Evolutionary conservation across 2,329 filamentous ascomycete genomes (phyloP).

Genomic region (Aspergillus intermedius): DNA sequence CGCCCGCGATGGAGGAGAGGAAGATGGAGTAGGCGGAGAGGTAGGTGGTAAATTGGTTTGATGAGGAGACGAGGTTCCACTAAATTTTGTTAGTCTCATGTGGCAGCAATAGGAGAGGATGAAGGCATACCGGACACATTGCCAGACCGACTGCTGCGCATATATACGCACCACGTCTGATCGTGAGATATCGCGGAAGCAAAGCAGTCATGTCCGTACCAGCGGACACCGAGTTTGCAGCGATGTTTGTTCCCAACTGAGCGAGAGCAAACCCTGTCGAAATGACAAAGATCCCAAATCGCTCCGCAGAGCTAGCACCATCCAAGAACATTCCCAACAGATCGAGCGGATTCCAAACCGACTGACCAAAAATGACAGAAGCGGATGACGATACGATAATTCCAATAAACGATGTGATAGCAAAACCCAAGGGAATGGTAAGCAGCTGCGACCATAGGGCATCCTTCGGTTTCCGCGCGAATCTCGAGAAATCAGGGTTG

Average conservation of each 20-base stretch:
- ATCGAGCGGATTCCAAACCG: slow-evolving; percentile 68
- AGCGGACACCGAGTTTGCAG: slow-evolving; percentile 77
- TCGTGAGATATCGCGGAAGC: slow-evolving; percentile 72
- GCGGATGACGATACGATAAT: slow-evolving; percentile 70
- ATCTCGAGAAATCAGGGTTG: slow-evolving; percentile 78
- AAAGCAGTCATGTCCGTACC: slow-evolving; percentile 78
- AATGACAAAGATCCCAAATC: slow-evolving; percentile 71
- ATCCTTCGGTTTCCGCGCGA: slow-evolving; percentile 67
- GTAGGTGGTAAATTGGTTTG: slow-evolving; percentile 85
- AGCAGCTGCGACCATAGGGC: slow-evolving; percentile 75
- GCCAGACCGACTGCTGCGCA: slow-evolving; percentile 72
- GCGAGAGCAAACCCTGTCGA: slow-evolving; percentile 66
- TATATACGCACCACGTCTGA: slow-evolving; percentile 79
- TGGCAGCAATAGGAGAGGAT: neutral
- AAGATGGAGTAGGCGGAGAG: slow-evolving; percentile 90
- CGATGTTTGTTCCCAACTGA: slow-evolving; percentile 80
- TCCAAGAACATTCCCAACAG: slow-evolving; percentile 62
- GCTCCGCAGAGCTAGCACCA: slow-evolving; percentile 60
- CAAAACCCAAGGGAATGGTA: slow-evolving; percentile 65
- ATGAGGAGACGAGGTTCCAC: slow-evolving; percentile 62
- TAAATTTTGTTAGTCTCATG: slow-evolving; percentile 14
- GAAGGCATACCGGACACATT: slow-evolving; percentile 63
- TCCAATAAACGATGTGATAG: slow-evolving; percentile 75
- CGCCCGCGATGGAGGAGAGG: slow-evolving; percentile 87
- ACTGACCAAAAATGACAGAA: slow-evolving; percentile 55